Conservation (phyloP, 257 asterid species). For the Sherardia arvensis region DNA sequence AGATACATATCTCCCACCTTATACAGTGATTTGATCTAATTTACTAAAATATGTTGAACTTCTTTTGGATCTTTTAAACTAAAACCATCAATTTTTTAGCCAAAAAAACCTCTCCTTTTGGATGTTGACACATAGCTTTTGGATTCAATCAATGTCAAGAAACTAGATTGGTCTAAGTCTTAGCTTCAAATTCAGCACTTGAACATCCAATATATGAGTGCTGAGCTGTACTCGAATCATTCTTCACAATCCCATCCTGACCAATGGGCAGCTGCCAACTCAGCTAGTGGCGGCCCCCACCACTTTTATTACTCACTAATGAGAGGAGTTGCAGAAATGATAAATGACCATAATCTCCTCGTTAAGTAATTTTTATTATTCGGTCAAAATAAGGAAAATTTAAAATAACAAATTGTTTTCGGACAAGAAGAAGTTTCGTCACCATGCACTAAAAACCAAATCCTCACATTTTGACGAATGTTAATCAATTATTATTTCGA, state of each 20-base stretch:
- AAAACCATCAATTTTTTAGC: background rate
- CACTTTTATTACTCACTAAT: background rate
- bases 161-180: background rate
- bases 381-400: background rate
- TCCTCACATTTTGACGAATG: background rate
- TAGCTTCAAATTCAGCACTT: conserved; percentile 5
- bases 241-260: background rate
- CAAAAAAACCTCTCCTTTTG: background rate
- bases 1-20: too few relatives aligned
- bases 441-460: background rate
- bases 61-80: background rate
- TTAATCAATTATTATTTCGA: too few relatives aligned
- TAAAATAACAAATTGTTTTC: background rate
- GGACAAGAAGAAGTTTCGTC: background rate
- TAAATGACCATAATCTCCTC: background rate
- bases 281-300: background rate
- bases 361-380: background rate
- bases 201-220: background rate
- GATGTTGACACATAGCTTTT: conserved; percentile 6
- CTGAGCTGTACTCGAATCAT: conserved; percentile 1
- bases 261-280: background rate
- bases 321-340: background rate
- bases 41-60: too few relatives aligned
- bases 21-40: too few relatives aligned
- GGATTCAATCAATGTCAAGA: background rate